A percentile compares a stretch with the other conserved stretches of the same genome.
phyloP scores from a whole-genome alignment of 768 basidiomycete genomes.

The Lyophyllum atratum region DNA sequence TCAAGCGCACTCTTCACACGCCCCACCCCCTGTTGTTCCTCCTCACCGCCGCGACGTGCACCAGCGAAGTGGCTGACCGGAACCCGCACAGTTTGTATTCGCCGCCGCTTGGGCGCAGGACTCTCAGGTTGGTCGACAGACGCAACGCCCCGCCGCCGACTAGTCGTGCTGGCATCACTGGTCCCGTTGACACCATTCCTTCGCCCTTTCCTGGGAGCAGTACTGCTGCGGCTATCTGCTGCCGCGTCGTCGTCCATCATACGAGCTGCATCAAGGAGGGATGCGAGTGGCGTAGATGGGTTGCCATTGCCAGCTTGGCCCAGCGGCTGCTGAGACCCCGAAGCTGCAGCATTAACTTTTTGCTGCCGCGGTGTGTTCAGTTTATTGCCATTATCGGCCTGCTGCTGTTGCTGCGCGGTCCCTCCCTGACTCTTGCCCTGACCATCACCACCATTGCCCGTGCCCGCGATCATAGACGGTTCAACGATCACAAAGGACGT shows the following conservation, averaged over 20 bases:
- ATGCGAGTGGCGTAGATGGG: conserved; percentile 56
- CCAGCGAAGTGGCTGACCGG: conserved; percentile 1
- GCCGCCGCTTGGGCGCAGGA: conserved; percentile 36
- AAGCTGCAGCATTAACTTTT: background rate
- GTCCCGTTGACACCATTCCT: conserved; percentile 13
- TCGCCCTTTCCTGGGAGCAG: conserved; percentile 28
- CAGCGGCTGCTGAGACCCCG: conserved; percentile 11
- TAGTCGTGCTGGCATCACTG: conserved; percentile 11
- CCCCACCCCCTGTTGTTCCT: conserved; percentile 18
- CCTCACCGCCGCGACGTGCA: conserved; percentile 3
- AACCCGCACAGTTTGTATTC: conserved; percentile 18
- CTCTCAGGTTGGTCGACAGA: conserved; percentile 33
- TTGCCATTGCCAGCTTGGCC: conserved; percentile 26
- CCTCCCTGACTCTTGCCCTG: conserved; percentile 2
- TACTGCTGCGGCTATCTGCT: conserved; percentile 16
- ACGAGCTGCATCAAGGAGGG: conserved; percentile 58
- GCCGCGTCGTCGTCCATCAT: conserved; percentile 45
- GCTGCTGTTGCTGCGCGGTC: background rate
- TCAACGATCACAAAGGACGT: conserved; percentile 1
- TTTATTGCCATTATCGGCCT: background rate
- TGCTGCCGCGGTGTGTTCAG: conserved; percentile 16
- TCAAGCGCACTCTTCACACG: conserved; percentile 60
- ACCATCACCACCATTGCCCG: conserved; percentile 5
- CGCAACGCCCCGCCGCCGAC: conserved; percentile 20
- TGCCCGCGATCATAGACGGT: conserved; percentile 23